A percentile compares a stretch with the other conserved stretches of the same genome.
Evolutionary conservation across 495 filamentous ascomycete genomes (phyloP).

Genomic region (Chlorociboria aeruginascens): DNA sequence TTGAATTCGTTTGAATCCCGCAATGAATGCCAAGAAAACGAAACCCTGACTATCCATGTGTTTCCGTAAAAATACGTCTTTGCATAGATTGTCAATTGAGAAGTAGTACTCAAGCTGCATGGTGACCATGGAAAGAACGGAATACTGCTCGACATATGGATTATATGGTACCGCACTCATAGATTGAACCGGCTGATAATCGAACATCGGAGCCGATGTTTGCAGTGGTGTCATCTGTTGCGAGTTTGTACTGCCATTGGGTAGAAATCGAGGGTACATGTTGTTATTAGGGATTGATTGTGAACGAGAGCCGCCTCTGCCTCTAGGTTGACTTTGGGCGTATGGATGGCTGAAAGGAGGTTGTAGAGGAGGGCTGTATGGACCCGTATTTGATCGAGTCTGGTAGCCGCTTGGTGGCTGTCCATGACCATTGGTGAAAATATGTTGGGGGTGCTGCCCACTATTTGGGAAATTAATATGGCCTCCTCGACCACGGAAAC

Average conservation of each 20-base stretch:
- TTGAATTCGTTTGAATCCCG: slow-evolving; percentile 75
- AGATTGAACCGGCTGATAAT: slow-evolving; percentile 38
- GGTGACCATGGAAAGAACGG: slow-evolving; percentile 44
- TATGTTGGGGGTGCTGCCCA: slow-evolving; percentile 27
- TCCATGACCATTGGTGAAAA: slow-evolving; percentile 33
- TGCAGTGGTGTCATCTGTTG: slow-evolving; percentile 17
- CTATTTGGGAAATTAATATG: slow-evolving; percentile 26
- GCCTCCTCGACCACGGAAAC: slow-evolving; percentile 40
- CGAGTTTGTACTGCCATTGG: neutral
- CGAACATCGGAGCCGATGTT: slow-evolving; percentile 22
- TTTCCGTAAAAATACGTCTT: slow-evolving; percentile 76
- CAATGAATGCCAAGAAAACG: slow-evolving; percentile 66
- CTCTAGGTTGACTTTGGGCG: slow-evolving; percentile 2
- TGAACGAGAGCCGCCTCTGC: slow-evolving; percentile 15
- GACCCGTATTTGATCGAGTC: slow-evolving; percentile 10
- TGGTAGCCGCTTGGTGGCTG: slow-evolving; percentile 26
- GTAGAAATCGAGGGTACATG: slow-evolving; percentile 15
- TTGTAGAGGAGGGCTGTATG: slow-evolving; percentile 24
- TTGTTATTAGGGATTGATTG: slow-evolving; percentile 18
- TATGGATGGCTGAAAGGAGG: slow-evolving; percentile 10
- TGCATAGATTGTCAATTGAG: slow-evolving; percentile 91
- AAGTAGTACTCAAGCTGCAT: slow-evolving; percentile 93
- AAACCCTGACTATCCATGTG: slow-evolving; percentile 94
- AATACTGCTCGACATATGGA: slow-evolving; percentile 43
- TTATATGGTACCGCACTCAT: slow-evolving; percentile 56